Percentiles rank a stretch among this genome's conserved stretches.
These are phyloP conservation scores for Polyplosphaeria fusca DNA, from an alignment of 495 filamentous ascomycete species.

Conservation along the genomic window DNA sequence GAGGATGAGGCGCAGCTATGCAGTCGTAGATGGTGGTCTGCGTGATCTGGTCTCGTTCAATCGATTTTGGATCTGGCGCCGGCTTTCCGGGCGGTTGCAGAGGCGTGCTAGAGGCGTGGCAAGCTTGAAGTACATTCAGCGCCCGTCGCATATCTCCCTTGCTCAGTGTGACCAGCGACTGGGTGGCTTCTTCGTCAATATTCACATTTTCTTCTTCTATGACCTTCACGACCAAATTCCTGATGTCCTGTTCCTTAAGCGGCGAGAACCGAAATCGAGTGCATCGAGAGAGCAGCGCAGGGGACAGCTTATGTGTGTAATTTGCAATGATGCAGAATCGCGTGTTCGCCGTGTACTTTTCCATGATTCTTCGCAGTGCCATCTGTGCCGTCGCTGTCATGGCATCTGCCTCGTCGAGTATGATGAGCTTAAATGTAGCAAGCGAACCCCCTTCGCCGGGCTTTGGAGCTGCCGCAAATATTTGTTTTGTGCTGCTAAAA, in stretches of 20 bases:
- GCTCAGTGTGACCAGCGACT: slow-evolving; percentile 79
- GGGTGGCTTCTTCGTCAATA: slow-evolving; percentile 72
- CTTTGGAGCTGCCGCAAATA: slow-evolving; percentile 57
- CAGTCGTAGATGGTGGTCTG: slow-evolving; percentile 93
- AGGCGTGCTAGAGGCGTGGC: slow-evolving; percentile 80
- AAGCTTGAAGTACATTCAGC: slow-evolving; percentile 93
- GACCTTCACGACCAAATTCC: slow-evolving; percentile 79
- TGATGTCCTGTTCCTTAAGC: slow-evolving; percentile 81
- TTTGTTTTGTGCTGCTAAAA: slow-evolving; percentile 80
- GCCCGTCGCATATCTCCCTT: slow-evolving; percentile 96
- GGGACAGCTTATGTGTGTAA: slow-evolving; percentile 98
- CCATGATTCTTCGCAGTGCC: slow-evolving; percentile 96
- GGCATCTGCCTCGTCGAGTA: slow-evolving; percentile 96
- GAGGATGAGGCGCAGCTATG: slow-evolving; percentile 90
- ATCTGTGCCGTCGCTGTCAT: slow-evolving; percentile 98
- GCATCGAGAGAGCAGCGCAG: slow-evolving; percentile 87
- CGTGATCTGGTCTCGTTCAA: slow-evolving; percentile 79
- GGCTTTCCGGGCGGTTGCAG: slow-evolving; percentile 49
- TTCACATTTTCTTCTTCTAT: slow-evolving; percentile 82
- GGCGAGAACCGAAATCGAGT: slow-evolving; percentile 95
- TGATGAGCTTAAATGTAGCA: slow-evolving; percentile 87
- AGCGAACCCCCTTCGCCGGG: slow-evolving; percentile 52
- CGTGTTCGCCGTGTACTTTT: slow-evolving; percentile 97
- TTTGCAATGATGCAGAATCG: slow-evolving; percentile 99
- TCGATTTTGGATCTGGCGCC: slow-evolving; percentile 45